Conservation (phyloP, 139 green algal species). For the Ettlia oleoabundans region DNA sequence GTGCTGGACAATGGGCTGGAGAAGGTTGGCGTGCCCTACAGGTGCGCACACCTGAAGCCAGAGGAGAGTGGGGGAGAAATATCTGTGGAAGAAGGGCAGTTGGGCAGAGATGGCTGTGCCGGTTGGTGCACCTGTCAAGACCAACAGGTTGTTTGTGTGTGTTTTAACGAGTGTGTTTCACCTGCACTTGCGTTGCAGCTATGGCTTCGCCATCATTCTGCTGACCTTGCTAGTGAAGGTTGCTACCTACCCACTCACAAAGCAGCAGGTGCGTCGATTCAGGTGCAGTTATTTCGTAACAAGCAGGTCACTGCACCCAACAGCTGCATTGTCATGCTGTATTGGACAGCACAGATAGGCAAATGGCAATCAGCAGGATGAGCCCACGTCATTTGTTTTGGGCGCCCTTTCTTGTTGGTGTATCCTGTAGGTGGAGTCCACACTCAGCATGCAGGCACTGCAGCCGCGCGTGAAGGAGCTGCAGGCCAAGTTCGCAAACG, state of each 20-base stretch:
- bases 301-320: too few relatives aligned
- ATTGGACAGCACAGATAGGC: too few relatives aligned
- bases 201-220: constrained; percentile 96
- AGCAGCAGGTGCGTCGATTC: constrained; percentile 81
- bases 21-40: constrained; percentile 84
- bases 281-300: neutral
- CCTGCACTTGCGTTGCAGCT: constrained; percentile 45
- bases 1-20: constrained; percentile 85
- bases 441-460: constrained; percentile 90
- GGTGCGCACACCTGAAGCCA: constrained; percentile 1
- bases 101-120: neutral
- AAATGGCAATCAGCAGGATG: too few relatives aligned
- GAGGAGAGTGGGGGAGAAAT: neutral
- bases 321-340: too few relatives aligned
- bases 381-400: neutral
- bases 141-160: too few relatives aligned
- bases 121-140: neutral
- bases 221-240: constrained; percentile 93
- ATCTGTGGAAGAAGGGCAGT: too few relatives aligned
- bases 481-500: constrained; percentile 87
- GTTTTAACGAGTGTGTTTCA: neutral
- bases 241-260: constrained; percentile 91
- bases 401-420: too few relatives aligned
- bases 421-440: constrained; percentile 85
- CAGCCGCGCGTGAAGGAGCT: constrained; percentile 95